Evolutionary conservation across 2,329 filamentous ascomycete species (phyloP).

Genomic region (Biscogniauxia sp.): DNA sequence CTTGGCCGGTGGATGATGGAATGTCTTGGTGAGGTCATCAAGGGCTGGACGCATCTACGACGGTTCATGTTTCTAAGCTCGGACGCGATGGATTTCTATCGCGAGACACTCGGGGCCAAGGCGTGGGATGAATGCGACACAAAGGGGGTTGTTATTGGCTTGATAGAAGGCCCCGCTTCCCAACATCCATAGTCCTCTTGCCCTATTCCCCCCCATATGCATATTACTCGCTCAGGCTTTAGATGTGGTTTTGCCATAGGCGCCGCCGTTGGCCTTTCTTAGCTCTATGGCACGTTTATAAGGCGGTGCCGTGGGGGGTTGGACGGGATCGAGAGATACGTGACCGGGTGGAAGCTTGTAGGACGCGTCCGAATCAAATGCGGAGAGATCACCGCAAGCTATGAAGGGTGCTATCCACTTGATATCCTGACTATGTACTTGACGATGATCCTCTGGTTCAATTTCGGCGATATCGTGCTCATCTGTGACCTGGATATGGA

Average conservation of each 20-base stretch:
- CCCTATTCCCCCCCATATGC: neutral
- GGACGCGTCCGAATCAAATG: slow-evolving; percentile 93
- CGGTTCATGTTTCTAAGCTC: slow-evolving; percentile 55
- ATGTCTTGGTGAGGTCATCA: slow-evolving; percentile 47
- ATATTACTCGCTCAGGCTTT: slow-evolving; percentile 25
- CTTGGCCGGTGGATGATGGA: slow-evolving; percentile 54
- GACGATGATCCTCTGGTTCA: slow-evolving; percentile 46
- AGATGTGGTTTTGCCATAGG: slow-evolving; percentile 66
- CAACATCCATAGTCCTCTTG: slow-evolving; percentile 9
- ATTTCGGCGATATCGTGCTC: slow-evolving; percentile 44
- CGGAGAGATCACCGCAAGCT: slow-evolving; percentile 92
- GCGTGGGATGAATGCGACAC: slow-evolving; percentile 46
- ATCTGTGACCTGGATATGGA: slow-evolving; percentile 14
- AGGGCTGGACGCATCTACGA: slow-evolving; percentile 51
- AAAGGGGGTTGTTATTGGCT: slow-evolving; percentile 32
- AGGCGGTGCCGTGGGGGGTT: slow-evolving; percentile 92
- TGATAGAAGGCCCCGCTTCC: slow-evolving; percentile 25
- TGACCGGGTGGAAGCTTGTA: slow-evolving; percentile 86
- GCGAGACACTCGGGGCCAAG: slow-evolving; percentile 44
- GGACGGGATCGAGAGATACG: slow-evolving; percentile 84
- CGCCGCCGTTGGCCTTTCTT: slow-evolving; percentile 71
- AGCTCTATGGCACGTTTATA: slow-evolving; percentile 90
- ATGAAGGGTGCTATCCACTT: slow-evolving; percentile 94
- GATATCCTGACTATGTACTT: slow-evolving; percentile 40
- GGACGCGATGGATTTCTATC: slow-evolving; percentile 42